phyloP scores from a whole-genome alignment of 2,329 filamentous ascomycete genomes.

The Pestalotiopsis sp. region DNA sequence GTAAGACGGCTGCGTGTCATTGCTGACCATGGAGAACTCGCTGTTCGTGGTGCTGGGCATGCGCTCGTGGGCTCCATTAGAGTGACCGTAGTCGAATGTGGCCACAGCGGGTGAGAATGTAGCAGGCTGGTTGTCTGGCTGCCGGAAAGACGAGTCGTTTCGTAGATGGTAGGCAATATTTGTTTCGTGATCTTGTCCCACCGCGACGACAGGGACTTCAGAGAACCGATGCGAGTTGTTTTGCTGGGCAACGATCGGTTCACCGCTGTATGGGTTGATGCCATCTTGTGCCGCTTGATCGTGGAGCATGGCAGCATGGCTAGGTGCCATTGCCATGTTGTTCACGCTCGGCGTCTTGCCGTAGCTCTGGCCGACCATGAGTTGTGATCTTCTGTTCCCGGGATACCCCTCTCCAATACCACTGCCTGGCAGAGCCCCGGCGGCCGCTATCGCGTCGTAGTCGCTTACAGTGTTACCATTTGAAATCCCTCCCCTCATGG shows the following conservation, averaged over 20 bases:
- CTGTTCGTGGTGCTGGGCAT: neutral
- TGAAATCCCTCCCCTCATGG: slow-evolving; percentile 22
- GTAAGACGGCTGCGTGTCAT: neutral
- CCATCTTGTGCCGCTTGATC: slow-evolving; percentile 56
- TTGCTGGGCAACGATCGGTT: slow-evolving; percentile 16
- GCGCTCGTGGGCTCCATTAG: neutral
- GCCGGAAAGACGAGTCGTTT: neutral
- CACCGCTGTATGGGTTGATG: slow-evolving; percentile 53
- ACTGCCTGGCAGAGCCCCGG: slow-evolving; percentile 56
- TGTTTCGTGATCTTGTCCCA: slow-evolving; percentile 16
- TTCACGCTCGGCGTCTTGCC: slow-evolving; percentile 47
- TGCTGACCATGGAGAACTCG: neutral
- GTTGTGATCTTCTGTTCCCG: slow-evolving; percentile 21
- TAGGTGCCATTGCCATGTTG: slow-evolving; percentile 51
- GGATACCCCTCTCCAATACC: slow-evolving; percentile 38
- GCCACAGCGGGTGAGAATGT: neutral
- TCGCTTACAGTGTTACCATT: slow-evolving; percentile 38
- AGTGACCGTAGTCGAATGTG: neutral
- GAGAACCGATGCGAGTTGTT: slow-evolving; percentile 19
- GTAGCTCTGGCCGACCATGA: slow-evolving; percentile 39
- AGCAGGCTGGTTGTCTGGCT: neutral
- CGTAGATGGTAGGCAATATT: slow-evolving; percentile 1
- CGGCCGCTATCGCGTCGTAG: slow-evolving; percentile 61
- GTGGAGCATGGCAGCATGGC: slow-evolving; percentile 52
- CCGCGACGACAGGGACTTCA: slow-evolving; percentile 22